Evolutionary conservation across 805 yeast species (phyloP).

Genomic region (Metschnikowia aberdeeniae): DNA sequence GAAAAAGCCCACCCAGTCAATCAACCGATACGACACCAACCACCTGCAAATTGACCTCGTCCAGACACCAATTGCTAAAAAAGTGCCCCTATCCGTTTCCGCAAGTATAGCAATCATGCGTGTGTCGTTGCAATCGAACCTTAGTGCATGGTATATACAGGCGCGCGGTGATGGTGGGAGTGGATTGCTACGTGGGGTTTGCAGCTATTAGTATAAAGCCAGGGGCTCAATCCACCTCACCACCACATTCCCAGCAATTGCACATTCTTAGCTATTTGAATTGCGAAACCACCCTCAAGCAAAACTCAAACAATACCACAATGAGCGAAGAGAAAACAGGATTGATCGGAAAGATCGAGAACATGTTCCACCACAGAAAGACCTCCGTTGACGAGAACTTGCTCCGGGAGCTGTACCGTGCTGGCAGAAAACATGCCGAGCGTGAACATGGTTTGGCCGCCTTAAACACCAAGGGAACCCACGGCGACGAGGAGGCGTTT

Average conservation of each 20-base stretch:
- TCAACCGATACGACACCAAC: too few relatives aligned
- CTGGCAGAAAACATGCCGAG: constrained; percentile 11
- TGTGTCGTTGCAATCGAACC: constrained; percentile 3
- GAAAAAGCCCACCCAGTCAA: not conserved
- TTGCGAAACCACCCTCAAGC: not conserved
- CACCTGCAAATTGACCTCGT: too few relatives aligned
- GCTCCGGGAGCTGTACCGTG: constrained; percentile 13
- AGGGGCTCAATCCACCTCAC: not conserved
- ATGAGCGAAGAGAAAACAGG: constrained; percentile 12
- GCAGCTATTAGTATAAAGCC: constrained; percentile 4
- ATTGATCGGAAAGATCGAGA: constrained; percentile 12
- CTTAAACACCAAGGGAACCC: not conserved
- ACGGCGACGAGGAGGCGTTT: not conserved
- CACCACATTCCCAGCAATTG: not conserved
- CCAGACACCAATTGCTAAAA: not conserved
- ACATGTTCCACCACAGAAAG: constrained; percentile 5
- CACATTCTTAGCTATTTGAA: not conserved
- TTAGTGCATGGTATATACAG: not conserved
- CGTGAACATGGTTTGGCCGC: constrained; percentile 4
- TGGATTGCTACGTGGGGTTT: constrained; percentile 6
- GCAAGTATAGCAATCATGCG: constrained; percentile 4
- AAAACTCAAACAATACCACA: not conserved
- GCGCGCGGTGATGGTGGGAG: not conserved
- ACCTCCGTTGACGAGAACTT: constrained; percentile 8
- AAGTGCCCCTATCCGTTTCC: not conserved